phyloP scores from a whole-genome alignment of 2,329 filamentous ascomycete species.

The Hysterium pulicare region DNA sequence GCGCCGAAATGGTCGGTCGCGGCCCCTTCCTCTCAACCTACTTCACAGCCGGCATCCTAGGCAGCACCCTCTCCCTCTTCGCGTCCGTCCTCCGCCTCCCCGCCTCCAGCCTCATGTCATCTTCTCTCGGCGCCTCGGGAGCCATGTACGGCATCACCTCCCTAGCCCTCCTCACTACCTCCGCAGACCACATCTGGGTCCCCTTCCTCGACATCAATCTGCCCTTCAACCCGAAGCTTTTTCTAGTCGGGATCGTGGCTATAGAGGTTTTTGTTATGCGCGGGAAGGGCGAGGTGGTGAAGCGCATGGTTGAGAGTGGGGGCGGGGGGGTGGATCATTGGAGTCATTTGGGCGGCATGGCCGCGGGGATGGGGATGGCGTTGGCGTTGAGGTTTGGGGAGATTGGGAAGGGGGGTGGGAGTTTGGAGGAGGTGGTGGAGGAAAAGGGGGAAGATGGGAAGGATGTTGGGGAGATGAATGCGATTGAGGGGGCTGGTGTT shows the following conservation, averaged over 20 bases:
- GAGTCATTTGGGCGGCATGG: conserved; percentile 35
- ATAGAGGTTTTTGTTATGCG: conserved; percentile 22
- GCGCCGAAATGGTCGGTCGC: conserved; percentile 33
- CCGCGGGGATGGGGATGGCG: conserved; percentile 21
- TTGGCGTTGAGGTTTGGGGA: conserved; percentile 26
- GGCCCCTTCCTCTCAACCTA: conserved; percentile 36
- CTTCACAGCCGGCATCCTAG: conserved; percentile 30
- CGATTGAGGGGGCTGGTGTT: conserved; percentile 24
- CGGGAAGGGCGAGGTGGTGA: background rate
- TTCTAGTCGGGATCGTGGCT: conserved; percentile 24
- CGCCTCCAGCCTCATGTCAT: conserved; percentile 18
- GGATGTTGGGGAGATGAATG: conserved; percentile 6
- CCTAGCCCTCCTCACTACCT: conserved; percentile 19
- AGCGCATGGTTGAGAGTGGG: background rate
- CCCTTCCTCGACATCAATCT: conserved; percentile 26
- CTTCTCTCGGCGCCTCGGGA: conserved; percentile 30
- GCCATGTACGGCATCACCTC: conserved; percentile 30
- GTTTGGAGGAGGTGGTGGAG: conserved; percentile 3
- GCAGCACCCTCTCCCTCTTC: conserved; percentile 27
- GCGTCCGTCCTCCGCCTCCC: conserved; percentile 28
- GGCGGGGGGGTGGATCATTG: conserved; percentile 28
- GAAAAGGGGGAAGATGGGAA: too few species aligned
- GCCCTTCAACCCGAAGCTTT: conserved; percentile 27
- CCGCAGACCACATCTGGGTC: conserved; percentile 28
- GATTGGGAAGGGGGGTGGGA: conserved; percentile 15